Conservation (phyloP, 257 asterid genomes). For the Nicotiana obtusifolia region DNA sequence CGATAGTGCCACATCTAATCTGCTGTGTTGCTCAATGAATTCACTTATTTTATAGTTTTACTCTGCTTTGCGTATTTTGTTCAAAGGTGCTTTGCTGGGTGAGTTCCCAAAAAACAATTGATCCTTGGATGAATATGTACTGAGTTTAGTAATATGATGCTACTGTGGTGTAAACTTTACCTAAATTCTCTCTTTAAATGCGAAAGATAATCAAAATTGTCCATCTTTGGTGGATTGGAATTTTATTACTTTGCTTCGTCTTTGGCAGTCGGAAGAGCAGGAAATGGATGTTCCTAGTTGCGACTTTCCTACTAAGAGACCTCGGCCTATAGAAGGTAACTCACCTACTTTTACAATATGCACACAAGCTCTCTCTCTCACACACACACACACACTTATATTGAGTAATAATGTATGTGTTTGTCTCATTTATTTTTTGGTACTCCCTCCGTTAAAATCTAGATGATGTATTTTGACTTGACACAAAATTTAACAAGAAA, state of each 20-base stretch:
- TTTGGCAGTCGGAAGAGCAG: slow-evolving; percentile 45
- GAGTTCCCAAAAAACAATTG: not conserved
- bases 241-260: not conserved
- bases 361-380: no score
- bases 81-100: no score
- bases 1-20: no score
- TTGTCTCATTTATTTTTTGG: not conserved
- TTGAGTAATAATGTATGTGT: not conserved
- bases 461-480: no score
- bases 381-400: not conserved
- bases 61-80: no score
- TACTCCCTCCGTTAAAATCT: no score
- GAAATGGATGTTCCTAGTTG: slow-evolving; percentile 53
- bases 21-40: no score
- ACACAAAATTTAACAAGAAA: no score
- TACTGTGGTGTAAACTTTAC: not conserved
- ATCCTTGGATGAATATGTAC: not conserved
- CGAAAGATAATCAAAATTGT: no score
- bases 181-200: not conserved
- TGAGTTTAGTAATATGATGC: not conserved
- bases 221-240: no score
- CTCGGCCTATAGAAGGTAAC: slow-evolving; percentile 63
- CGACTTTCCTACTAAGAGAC: slow-evolving; percentile 35
- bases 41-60: no score
- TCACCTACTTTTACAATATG: not conserved